Evolutionary conservation across 1,284 basidiomycete species (phyloP).

Genomic region (Inonotus hispidus): DNA sequence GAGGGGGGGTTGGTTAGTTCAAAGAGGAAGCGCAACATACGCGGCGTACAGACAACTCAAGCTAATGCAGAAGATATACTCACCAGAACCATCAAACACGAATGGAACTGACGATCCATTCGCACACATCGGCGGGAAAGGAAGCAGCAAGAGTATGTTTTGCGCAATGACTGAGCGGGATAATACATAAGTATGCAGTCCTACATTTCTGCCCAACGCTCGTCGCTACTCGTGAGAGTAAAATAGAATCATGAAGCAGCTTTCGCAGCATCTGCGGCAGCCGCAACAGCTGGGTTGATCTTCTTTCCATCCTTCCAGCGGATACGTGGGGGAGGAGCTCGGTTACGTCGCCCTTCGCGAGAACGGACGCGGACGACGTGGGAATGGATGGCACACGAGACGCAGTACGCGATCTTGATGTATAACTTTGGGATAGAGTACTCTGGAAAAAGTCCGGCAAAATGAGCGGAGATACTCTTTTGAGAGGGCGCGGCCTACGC

Average conservation of each 20-base stretch:
- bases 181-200: neutral
- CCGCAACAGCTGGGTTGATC: slow-evolving; percentile 69
- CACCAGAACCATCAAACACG: too few relatives aligned
- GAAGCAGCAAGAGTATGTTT: neutral
- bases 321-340: slow-evolving; percentile 91
- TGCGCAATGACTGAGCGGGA: neutral
- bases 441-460: slow-evolving; percentile 46
- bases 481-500: slow-evolving; percentile 30
- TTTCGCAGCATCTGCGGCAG: slow-evolving; percentile 51
- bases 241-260: slow-evolving; percentile 22
- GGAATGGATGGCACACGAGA: slow-evolving; percentile 99
- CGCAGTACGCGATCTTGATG: slow-evolving; percentile 99
- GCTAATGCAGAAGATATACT: too few relatives aligned
- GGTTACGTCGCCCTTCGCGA: slow-evolving; percentile 90
- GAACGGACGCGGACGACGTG: slow-evolving; percentile 97
- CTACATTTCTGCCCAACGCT: slow-evolving; percentile 23
- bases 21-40: too few relatives aligned
- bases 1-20: too few relatives aligned
- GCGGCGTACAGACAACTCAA: too few relatives aligned
- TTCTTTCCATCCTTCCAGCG: slow-evolving; percentile 99
- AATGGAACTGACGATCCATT: too few relatives aligned
- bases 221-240: neutral
- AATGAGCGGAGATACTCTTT: neutral
- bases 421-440: slow-evolving; percentile 98
- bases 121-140: neutral